phyloP scores from a whole-genome alignment of 129 eudicot species.

The Tagetes erecta region DNA sequence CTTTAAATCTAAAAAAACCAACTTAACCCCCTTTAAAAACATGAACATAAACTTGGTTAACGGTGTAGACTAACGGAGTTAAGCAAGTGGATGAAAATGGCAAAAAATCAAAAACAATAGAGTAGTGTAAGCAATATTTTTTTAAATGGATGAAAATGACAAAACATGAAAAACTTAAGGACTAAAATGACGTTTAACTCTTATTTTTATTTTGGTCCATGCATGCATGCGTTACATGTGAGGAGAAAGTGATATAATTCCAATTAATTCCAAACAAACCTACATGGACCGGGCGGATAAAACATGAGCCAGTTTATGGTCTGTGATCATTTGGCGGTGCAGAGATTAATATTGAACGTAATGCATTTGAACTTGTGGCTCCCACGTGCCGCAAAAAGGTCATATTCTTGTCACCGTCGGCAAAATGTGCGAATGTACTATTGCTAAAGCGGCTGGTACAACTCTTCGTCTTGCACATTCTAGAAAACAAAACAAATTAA shows the following conservation, averaged over 20 bases:
- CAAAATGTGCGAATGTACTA: slow-evolving; percentile 31
- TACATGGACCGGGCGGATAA: slow-evolving; percentile 15
- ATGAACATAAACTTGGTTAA: too few species aligned
- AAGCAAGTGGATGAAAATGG: too few species aligned
- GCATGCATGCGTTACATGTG: slow-evolving; percentile 25
- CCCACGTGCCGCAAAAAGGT: slow-evolving; percentile 38
- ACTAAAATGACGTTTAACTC: too few species aligned
- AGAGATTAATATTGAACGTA: neutral
- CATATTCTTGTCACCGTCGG: too few species aligned
- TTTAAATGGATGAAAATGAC: too few species aligned
- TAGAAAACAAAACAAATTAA: slow-evolving; percentile 1
- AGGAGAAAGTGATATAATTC: slow-evolving; percentile 8
- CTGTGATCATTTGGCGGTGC: slow-evolving; percentile 27
- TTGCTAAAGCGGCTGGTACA: slow-evolving; percentile 16
- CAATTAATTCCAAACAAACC: neutral
- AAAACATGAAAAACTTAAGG: too few species aligned
- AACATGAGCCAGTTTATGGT: slow-evolving; percentile 17
- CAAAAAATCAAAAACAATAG: too few species aligned
- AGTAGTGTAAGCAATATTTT: too few species aligned
- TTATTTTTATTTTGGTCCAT: too few species aligned
- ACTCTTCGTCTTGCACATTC: neutral
- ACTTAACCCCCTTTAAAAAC: too few species aligned
- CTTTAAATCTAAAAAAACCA: too few species aligned
- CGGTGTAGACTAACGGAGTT: too few species aligned
- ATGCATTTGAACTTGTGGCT: slow-evolving; percentile 16